phyloP scores from a whole-genome alignment of 2,329 filamentous ascomycete species.

The Ilyonectria mors-panacis region DNA sequence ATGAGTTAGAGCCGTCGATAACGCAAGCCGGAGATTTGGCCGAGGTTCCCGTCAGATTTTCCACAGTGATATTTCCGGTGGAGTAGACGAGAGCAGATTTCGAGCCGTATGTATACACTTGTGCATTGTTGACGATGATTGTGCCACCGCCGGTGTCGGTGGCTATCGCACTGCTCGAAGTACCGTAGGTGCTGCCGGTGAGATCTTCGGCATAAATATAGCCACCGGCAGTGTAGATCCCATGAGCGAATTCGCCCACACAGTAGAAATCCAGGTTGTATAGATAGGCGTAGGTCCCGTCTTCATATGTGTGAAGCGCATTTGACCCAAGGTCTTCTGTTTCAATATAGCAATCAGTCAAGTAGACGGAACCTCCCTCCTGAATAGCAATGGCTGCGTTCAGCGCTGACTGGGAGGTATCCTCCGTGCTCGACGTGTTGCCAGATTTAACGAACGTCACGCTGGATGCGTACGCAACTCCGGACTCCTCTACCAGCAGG shows the following conservation, averaged over 20 bases:
- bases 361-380: slow-evolving; percentile 14
- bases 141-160: slow-evolving; percentile 19
- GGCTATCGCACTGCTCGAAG: slow-evolving; percentile 20
- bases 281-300: slow-evolving; percentile 18
- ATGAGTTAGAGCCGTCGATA: slow-evolving; percentile 23
- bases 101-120: slow-evolving; percentile 14
- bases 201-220: slow-evolving; percentile 24
- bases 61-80: slow-evolving; percentile 17
- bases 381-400: slow-evolving; percentile 24
- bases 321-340: slow-evolving; percentile 19
- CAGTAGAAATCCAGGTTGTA: slow-evolving; percentile 23
- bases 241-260: slow-evolving; percentile 15
- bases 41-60: slow-evolving; percentile 6
- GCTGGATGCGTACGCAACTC: slow-evolving; percentile 17
- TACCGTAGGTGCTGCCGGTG: slow-evolving; percentile 21
- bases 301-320: slow-evolving; percentile 20
- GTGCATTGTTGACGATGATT: slow-evolving; percentile 11
- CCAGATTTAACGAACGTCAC: slow-evolving; percentile 23
- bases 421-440: slow-evolving; percentile 2
- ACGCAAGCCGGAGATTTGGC: slow-evolving; percentile 20
- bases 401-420: slow-evolving; percentile 12
- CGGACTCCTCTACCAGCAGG: slow-evolving; percentile 12
- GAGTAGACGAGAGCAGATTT: slow-evolving; percentile 25
- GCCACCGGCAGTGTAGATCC: slow-evolving; percentile 22
- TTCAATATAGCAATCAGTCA: slow-evolving; percentile 23